These are phyloP conservation scores for Closterium sp. DNA, from an alignment of 139 green algal species.

Conservation along the genomic window DNA sequence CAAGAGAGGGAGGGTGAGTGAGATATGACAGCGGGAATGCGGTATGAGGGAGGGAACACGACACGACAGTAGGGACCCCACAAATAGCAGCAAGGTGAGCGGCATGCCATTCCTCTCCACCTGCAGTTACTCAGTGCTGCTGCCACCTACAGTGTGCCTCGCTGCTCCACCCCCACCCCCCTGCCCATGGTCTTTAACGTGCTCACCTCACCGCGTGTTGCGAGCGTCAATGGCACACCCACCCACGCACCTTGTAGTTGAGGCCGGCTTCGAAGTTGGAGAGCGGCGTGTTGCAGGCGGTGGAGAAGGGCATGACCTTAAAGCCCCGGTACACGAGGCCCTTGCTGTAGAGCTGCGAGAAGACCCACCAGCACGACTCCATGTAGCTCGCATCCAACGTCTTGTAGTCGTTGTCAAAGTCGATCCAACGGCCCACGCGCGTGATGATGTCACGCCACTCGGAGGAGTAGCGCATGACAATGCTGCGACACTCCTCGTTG, in stretches of 20 bases:
- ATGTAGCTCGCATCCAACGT: conserved; percentile 96
- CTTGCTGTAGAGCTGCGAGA: conserved; percentile 90
- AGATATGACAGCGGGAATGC: too few relatives aligned
- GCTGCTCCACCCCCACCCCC: too few relatives aligned
- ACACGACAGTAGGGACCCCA: too few relatives aligned
- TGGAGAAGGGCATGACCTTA: conserved; percentile 99
- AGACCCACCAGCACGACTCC: conserved; percentile 87
- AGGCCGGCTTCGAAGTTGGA: conserved; percentile 98
- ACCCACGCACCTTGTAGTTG: conserved; percentile 89
- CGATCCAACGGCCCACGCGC: conserved; percentile 96
- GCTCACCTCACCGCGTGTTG: too few relatives aligned
- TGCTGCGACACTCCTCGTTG: conserved; percentile 98
- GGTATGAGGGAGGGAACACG: too few relatives aligned
- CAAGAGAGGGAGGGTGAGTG: too few relatives aligned
- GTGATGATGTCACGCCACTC: conserved; percentile 94
- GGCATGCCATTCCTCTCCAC: too few relatives aligned
- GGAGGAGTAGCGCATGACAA: conserved; percentile 94
- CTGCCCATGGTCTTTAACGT: too few relatives aligned
- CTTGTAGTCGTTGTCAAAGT: conserved; percentile 99
- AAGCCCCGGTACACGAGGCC: conserved; percentile 96
- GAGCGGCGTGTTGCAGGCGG: conserved; percentile 85
- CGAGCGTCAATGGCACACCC: too few relatives aligned
- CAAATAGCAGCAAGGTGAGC: too few relatives aligned
- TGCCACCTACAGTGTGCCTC: too few relatives aligned
- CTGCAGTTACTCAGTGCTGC: too few relatives aligned